A percentile compares a stretch with the other conserved stretches of the same genome.
phyloP scores from a whole-genome alignment of 768 basidiomycete species.

The Lactarius quietus region DNA sequence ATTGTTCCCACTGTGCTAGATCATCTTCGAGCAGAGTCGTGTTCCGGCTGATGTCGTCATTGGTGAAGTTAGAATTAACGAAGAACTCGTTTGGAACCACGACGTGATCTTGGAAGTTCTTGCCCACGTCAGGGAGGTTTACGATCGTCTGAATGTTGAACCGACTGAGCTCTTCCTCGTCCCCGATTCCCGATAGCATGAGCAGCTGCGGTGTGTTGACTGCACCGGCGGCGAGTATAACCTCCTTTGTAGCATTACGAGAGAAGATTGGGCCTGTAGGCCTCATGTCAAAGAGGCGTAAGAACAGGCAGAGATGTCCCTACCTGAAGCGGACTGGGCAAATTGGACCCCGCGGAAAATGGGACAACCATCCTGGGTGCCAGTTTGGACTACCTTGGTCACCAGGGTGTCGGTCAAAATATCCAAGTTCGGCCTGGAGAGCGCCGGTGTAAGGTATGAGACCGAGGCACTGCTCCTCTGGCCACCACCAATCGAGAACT shows the following conservation, averaged over 20 bases:
- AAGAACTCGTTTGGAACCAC: not conserved
- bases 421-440: not conserved
- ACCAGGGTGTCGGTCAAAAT: not conserved
- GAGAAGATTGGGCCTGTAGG: conserved; percentile 15
- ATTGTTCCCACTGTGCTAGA: conserved; percentile 16
- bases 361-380: not conserved
- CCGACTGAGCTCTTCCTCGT: conserved; percentile 21
- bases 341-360: not conserved
- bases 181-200: conserved; percentile 33
- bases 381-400: conserved; percentile 2
- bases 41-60: conserved; percentile 17
- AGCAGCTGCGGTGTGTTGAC: conserved; percentile 29
- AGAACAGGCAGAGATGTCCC: not conserved
- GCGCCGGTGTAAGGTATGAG: not conserved
- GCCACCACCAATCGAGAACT: not conserved
- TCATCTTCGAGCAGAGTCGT: conserved; percentile 9
- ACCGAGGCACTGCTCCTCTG: not conserved
- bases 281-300: not conserved
- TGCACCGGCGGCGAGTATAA: conserved; percentile 22
- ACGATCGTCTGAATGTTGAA: conserved; percentile 28
- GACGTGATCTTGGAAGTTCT: conserved; percentile 32
- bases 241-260: conserved; percentile 15
- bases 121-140: conserved; percentile 31
- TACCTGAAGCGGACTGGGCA: not conserved
- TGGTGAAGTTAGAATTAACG: conserved; percentile 12